Evolutionary conservation across 805 yeast genomes (phyloP).

Genomic region (Yamadazyma olivae): DNA sequence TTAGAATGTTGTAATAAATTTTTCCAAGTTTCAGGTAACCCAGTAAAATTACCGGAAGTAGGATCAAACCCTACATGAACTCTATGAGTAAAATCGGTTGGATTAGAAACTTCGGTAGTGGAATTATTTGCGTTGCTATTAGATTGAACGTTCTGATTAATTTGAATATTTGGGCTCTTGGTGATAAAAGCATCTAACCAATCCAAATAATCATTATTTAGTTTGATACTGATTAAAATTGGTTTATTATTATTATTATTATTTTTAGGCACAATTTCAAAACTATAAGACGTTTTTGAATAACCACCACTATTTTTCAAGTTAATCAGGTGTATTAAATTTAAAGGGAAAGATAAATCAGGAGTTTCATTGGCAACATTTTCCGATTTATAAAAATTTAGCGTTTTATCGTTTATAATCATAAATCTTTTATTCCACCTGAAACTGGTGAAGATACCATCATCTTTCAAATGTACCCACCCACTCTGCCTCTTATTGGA

Average conservation of each 20-base stretch:
- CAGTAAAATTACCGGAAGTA: slow-evolving; percentile 57
- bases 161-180: slow-evolving; percentile 59
- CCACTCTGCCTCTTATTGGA: slow-evolving; percentile 51
- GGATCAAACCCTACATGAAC: slow-evolving; percentile 90
- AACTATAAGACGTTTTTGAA: slow-evolving; percentile 50
- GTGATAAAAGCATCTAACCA: slow-evolving; percentile 90
- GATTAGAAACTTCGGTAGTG: slow-evolving; percentile 67
- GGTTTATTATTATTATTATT: slow-evolving; percentile 49
- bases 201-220: slow-evolving; percentile 74
- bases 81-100: slow-evolving; percentile 91
- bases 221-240: slow-evolving; percentile 69
- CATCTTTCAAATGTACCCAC: slow-evolving; percentile 91
- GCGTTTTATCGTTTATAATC: slow-evolving; percentile 69
- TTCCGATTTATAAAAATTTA: slow-evolving; percentile 65
- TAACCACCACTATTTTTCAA: slow-evolving; percentile 56
- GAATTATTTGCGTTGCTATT: not conserved
- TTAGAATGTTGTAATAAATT: slow-evolving; percentile 54
- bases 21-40: slow-evolving; percentile 58
- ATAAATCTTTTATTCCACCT: slow-evolving; percentile 90
- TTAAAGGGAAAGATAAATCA: slow-evolving; percentile 38
- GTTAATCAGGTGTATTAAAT: slow-evolving; percentile 39
- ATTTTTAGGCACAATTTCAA: slow-evolving; percentile 66
- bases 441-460: slow-evolving; percentile 76
- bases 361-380: slow-evolving; percentile 15
- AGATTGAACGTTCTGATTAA: slow-evolving; percentile 1